Evolutionary conservation across 768 basidiomycete species (phyloP), one percentile per base, ranked within the genome.

Genomic region (Pholiota microspora): DNA sequence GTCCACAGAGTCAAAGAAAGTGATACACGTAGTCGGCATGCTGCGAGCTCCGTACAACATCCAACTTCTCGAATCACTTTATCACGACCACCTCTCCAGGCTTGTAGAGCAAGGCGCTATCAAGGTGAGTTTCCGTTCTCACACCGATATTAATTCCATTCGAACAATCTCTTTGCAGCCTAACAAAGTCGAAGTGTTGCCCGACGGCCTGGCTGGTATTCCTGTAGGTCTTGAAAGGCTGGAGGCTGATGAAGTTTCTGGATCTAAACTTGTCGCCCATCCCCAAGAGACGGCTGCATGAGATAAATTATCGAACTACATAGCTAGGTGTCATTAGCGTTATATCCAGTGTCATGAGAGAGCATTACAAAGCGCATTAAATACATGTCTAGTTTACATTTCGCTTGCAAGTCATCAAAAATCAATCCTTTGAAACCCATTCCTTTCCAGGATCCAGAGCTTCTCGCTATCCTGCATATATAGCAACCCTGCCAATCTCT

Each of bases 361-460:
- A n/a, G n/a, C n/a, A n/a, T n/a, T n/a, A n/a, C n/a, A n/a, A n/a
- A n/a, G n/a, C n/a, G n/a, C n/a, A n/a, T n/a, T n/a, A n/a, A n/a
- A n/a, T n/a, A n/a, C n/a, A n/a, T n/a, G n/a, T n/a, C n/a, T n/a
- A n/a, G n/a, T n/a, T n/a, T n/a, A n/a, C n/a, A n/a, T n/a, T n/a
- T 45, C 13, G 24, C 21, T 7, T 3, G 42, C 42, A 10, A 50
- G n/a, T 27, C 32, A n/a, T 7, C 16, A 15, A 38, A 38, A 38
- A 38, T 36, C 49, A 36, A 13, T 15, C 21, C 27, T 49, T 13
- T 32, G 16, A 38, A 46, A 27, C 48, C 23, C 29, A 25, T 62
- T 64, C 58, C 74, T 67, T 57, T 77, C 75, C 32, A 84, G 56
- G 35, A 84, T 78, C 79, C 81, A 83, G 46, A 85, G 64, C 49